phyloP scores from a whole-genome alignment of 2,329 filamentous ascomycete genomes.

The Capronia americana region DNA sequence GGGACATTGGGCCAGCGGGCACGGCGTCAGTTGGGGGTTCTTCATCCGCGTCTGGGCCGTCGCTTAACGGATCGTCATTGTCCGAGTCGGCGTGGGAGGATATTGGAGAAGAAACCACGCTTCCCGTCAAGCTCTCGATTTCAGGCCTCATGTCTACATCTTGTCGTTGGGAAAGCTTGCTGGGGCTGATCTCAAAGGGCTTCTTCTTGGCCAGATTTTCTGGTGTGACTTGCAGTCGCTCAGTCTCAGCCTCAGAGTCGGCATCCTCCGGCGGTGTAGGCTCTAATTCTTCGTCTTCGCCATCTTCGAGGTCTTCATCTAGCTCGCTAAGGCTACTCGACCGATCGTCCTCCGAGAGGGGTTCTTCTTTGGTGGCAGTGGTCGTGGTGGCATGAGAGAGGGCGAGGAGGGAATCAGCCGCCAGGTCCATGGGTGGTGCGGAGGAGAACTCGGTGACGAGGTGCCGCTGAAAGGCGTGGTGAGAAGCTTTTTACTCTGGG shows the following conservation, averaged over 20 bases:
- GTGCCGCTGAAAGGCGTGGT: neutral
- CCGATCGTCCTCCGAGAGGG: constrained; percentile 67
- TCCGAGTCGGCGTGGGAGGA: constrained; percentile 38
- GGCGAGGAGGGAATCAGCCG: constrained; percentile 43
- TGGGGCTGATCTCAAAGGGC: constrained; percentile 72
- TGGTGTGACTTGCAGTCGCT: constrained; percentile 89
- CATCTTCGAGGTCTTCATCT: constrained; percentile 70
- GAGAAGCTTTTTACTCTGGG: neutral
- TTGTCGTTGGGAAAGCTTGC: constrained; percentile 69
- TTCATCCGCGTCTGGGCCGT: constrained; percentile 35
- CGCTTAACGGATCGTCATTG: constrained; percentile 35
- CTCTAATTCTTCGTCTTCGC: constrained; percentile 38
- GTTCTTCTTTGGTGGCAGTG: constrained; percentile 51
- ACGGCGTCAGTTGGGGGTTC: constrained; percentile 34
- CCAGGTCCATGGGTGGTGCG: constrained; percentile 48
- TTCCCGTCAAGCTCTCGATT: constrained; percentile 48
- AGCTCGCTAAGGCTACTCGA: constrained; percentile 95
- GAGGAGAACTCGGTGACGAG: neutral
- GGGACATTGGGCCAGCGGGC: constrained; percentile 20
- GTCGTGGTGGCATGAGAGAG: constrained; percentile 46
- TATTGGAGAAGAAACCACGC: constrained; percentile 39
- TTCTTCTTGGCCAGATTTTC: constrained; percentile 64
- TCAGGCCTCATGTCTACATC: constrained; percentile 39
- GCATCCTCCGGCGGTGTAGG: constrained; percentile 60
- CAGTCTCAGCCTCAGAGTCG: constrained; percentile 89